Evolutionary conservation across 495 filamentous ascomycete genomes (phyloP), one percentile per base, ranked within the genome.

Genomic region (Tuber brumale): DNA sequence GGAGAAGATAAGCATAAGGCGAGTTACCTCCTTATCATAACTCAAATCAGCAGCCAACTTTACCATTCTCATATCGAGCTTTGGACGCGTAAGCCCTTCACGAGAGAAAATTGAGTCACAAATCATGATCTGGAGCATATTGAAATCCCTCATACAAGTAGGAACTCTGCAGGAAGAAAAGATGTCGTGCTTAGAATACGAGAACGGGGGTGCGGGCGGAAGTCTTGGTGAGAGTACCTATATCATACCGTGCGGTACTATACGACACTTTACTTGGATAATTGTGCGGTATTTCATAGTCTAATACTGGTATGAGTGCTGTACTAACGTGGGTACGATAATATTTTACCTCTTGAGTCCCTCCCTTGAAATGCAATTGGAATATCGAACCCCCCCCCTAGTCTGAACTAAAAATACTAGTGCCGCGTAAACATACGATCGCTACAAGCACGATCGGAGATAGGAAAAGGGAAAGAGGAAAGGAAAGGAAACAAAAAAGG

Each of bases 401-500:
- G 35, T 19, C 57, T 66, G 16, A 66, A 66, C 57, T 66, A 66
- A 66, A 27, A 66, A 66, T 66, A 66, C 12, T 35, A 66, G 27
- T 66, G 27, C 57, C 27, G 27, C 27, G 27, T 35, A 66, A 66
- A 66, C 27, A 66, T 35, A 35, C 2, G 27, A 66, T 66, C 57
- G 57, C 4, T 35, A 66, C 57, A 35, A 35, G 57, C 27, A 66
- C 57, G 31, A 18, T 18, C 9, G 57, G 14, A 16, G 57, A 35
- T 14, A 66, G 0, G 27, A 31, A 66, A 35, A 37, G 39, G 48
- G 66, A 39, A 39, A 39, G 10, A 44, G n/a, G 61, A 72, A 74
- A 10, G 69, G 70, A 48, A 75, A 51, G 71, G 69, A 76, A 76
- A 73, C 74, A 76, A 31, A 76, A 72, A 70, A 44, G 27, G 73